phyloP scores from a whole-genome alignment of 2,329 filamentous ascomycete genomes.

The Diaporthe amygdali region DNA sequence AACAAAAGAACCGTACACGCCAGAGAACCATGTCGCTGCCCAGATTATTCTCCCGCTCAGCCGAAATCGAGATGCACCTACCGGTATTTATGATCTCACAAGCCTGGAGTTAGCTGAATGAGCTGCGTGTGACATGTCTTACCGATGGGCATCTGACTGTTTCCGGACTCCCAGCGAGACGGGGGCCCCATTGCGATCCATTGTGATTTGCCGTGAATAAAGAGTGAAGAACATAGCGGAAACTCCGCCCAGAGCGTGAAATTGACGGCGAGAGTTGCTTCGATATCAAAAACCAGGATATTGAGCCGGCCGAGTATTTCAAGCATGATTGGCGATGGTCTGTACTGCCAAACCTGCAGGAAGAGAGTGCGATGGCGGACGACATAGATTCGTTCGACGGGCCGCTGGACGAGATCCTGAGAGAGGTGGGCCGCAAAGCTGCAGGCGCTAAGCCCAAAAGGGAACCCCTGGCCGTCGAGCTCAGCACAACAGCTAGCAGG shows the following conservation, averaged over 20 bases:
- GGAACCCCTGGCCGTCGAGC: slow-evolving; percentile 4
- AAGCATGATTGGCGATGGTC: not conserved
- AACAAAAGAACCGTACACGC: no score
- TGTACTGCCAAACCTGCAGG: not conserved
- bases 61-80: no score
- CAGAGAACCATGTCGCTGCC: no score
- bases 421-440: not conserved
- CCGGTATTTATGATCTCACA: no score
- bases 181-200: no score
- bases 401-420: slow-evolving; percentile 6
- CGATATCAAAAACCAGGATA: not conserved
- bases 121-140: not conserved
- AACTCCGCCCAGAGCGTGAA: not conserved
- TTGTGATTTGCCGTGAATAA: not conserved
- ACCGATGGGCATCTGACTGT: no score
- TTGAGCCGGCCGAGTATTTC: not conserved
- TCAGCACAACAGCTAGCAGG: slow-evolving; percentile 17
- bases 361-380: not conserved
- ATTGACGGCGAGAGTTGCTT: not conserved
- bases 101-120: not conserved
- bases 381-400: not conserved
- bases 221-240: no score
- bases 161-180: no score
- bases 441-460: slow-evolving; percentile 17
- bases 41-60: no score